Percentiles rank a stretch among this genome's conserved stretches.
These are phyloP conservation scores for Dicorynia guianensis DNA, from an alignment of 306 rosid genomes.

Conservation along the genomic window DNA sequence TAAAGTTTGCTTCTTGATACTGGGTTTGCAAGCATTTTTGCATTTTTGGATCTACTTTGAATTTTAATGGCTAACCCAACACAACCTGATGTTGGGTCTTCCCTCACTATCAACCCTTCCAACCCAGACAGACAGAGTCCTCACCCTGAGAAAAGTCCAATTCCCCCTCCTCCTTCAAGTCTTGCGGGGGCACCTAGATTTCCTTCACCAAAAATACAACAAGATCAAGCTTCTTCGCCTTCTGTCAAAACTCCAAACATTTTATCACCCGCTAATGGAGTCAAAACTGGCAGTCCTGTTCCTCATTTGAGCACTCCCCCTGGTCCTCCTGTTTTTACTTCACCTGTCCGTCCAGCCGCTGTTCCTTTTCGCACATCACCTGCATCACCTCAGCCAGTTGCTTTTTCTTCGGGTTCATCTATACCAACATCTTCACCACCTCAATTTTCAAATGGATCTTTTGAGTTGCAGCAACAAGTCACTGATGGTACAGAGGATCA, in stretches of 20 bases:
- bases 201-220: slow-evolving; percentile 69
- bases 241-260: slow-evolving; percentile 51
- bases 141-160: slow-evolving; percentile 55
- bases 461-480: slow-evolving; percentile 63
- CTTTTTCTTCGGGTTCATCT: slow-evolving; percentile 70
- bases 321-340: slow-evolving; percentile 95
- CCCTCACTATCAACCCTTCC: slow-evolving; percentile 47
- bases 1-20: slow-evolving; percentile 48
- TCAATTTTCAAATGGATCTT: slow-evolving; percentile 62
- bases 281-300: slow-evolving; percentile 67
- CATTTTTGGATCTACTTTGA: slow-evolving; percentile 23
- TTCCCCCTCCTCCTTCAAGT: slow-evolving; percentile 57
- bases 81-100: slow-evolving; percentile 70
- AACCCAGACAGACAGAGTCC: slow-evolving; percentile 53
- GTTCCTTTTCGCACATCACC: slow-evolving; percentile 94
- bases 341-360: slow-evolving; percentile 96
- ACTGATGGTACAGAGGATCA: slow-evolving; percentile 60
- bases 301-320: slow-evolving; percentile 97
- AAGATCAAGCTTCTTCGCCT: slow-evolving; percentile 69
- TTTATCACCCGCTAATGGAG: slow-evolving; percentile 72
- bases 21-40: slow-evolving; percentile 40
- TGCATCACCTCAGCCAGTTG: slow-evolving; percentile 91
- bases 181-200: slow-evolving; percentile 57
- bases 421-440: slow-evolving; percentile 73
- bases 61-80: slow-evolving; percentile 74